Base-by-base conservation (phyloP, 2,329 filamentous ascomycete genomes). In the Pseudopithomyces chartarum region DNA sequence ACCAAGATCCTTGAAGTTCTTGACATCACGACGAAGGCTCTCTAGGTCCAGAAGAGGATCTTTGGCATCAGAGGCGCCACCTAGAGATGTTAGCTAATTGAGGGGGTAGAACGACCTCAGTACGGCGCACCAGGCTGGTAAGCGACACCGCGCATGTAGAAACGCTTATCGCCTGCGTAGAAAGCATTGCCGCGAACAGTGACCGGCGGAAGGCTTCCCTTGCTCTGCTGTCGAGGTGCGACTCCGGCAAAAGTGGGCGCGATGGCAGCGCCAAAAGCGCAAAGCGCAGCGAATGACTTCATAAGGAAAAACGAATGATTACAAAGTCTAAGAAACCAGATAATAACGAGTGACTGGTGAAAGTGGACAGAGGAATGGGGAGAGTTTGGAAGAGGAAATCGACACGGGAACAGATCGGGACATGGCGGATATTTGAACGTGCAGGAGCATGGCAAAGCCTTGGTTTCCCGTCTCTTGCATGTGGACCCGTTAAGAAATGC, bases 1-100 rank as follows among this genome's bases (percentile, higher is more conserved):
- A 34, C 92, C 92, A 52, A 97, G 83, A 62, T 92, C 84, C 80
- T 91, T 85, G 85, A 97, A 96, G 75, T 91, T 83, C 52, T 80
- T 78, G 64, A 97, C 89, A 73, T 96, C 92, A 62, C 92, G 89
- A 74, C 84, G 82, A 83, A 93, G 94, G 69, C 82, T 77, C 4
- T 78, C 76, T 32, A 82, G 69, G 67, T 96, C 88, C 58, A 90
- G 87, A 47, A 97, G 87, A 59, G 92, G 91, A 71, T 97, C 92
- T 46, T 79, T 76, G 47, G 71, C 71, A 59, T 70, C 71, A 6
- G 73, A 59, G 13, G 73, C 73, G 63, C 73, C 73, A 85, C 78
- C 73, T 75, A 36, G 17, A 34, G n/a, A n/a, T 55, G 38, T 67
- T 42, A 70, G 57, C 55, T 50, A 32, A 22, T 20, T n/a, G 7